These are phyloP conservation scores for Cucumis variabilis DNA, from an alignment of 331 rosid genomes.

Conservation along the genomic window DNA sequence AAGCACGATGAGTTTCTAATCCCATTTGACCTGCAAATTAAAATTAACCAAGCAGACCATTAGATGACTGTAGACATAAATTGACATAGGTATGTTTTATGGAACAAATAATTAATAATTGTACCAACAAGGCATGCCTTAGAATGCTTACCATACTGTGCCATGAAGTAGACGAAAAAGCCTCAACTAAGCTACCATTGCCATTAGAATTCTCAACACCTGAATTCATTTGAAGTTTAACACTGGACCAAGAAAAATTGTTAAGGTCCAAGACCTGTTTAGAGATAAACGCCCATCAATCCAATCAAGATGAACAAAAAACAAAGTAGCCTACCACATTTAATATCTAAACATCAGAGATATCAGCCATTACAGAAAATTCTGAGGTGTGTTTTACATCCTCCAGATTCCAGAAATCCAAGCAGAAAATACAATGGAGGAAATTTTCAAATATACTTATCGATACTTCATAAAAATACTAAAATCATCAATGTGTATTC, in stretches of 20 bases:
- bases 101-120: slow-evolving; percentile 18
- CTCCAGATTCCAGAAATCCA: no score
- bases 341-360: slow-evolving; percentile 89
- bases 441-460: no score
- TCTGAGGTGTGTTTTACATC: no score
- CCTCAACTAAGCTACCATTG: slow-evolving; percentile 46
- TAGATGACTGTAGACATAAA: neutral
- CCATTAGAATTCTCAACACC: slow-evolving; percentile 50
- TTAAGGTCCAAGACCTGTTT: slow-evolving; percentile 78
- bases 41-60: neutral
- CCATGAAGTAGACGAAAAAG: slow-evolving; percentile 70
- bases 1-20: slow-evolving; percentile 74
- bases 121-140: neutral
- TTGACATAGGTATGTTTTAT: neutral
- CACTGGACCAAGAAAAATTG: slow-evolving; percentile 79
- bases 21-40: slow-evolving; percentile 81
- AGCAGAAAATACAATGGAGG: no score
- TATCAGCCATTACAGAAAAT: slow-evolving; percentile 94
- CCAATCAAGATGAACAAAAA: neutral
- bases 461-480: no score
- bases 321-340: slow-evolving; percentile 21
- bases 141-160: slow-evolving; percentile 71
- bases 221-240: slow-evolving; percentile 61
- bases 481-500: no score
- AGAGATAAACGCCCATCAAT: slow-evolving; percentile 20